Evolutionary conservation across 2,329 filamentous ascomycete species (phyloP).

Genomic region (Colletotrichum cordylinicola): DNA sequence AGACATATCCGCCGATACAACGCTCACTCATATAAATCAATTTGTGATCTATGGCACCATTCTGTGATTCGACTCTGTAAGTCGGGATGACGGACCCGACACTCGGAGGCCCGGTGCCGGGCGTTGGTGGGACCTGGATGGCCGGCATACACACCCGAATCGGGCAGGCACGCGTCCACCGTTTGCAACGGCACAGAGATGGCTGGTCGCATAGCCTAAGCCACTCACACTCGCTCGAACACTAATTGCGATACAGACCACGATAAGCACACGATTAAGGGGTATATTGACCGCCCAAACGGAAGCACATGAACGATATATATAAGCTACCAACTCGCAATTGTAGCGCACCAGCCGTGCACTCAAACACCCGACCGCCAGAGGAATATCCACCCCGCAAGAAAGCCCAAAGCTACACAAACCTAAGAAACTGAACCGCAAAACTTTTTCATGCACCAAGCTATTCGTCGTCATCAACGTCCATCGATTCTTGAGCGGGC

Average conservation of each 20-base stretch:
- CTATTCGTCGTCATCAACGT: constrained; percentile 36
- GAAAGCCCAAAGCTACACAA: constrained; percentile 10
- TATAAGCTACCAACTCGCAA: background rate
- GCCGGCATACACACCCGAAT: background rate
- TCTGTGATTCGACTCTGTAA: background rate
- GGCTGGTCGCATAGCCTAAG: background rate
- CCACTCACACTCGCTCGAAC: background rate
- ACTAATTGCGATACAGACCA: background rate
- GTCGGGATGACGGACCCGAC: background rate
- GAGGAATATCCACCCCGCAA: background rate
- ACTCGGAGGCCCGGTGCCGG: background rate
- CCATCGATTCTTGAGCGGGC: constrained; percentile 35
- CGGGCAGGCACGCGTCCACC: background rate
- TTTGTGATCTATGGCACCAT: background rate
- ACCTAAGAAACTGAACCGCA: background rate
- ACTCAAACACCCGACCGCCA: background rate
- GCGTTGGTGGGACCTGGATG: background rate
- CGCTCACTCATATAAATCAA: accelerated
- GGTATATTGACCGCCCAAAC: constrained; percentile 2
- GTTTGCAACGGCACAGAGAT: background rate
- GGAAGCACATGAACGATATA: background rate
- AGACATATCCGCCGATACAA: background rate
- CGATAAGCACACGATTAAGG: background rate
- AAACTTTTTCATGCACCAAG: background rate
- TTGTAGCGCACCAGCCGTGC: background rate